phyloP scores from a whole-genome alignment of 108 stramenopile genomes.

The Cyclotella atomus region DNA sequence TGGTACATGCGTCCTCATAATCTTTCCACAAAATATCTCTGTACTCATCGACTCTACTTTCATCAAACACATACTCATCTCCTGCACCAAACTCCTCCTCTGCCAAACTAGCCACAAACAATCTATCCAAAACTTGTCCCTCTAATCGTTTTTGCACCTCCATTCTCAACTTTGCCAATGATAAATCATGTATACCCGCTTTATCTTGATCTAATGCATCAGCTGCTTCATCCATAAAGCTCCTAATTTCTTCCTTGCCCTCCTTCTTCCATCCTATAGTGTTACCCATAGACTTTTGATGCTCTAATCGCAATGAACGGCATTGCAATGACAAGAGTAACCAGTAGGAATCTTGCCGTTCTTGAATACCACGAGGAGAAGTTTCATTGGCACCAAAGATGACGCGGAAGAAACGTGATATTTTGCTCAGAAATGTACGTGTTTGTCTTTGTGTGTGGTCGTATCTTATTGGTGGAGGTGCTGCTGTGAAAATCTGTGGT shows the following conservation, averaged over 20 bases:
- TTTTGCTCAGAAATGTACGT: background rate
- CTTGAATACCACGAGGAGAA: constrained; percentile 64
- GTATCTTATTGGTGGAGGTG: background rate
- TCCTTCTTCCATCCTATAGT: constrained; percentile 7
- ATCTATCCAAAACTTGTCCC: constrained; percentile 59
- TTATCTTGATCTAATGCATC: constrained; percentile 46
- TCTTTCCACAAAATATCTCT: constrained; percentile 29
- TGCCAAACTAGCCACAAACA: constrained; percentile 54
- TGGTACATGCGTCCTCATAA: constrained; percentile 22
- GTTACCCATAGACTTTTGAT: background rate
- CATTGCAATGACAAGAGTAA: constrained; percentile 56
- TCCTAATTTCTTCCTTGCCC: constrained; percentile 30
- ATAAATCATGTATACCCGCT: constrained; percentile 54
- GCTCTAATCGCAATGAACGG: constrained; percentile 36
- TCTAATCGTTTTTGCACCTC: constrained; percentile 63
- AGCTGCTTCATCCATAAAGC: constrained; percentile 55
- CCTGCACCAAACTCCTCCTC: constrained; percentile 51
- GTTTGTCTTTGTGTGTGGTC: background rate
- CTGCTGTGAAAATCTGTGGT: too few species aligned
- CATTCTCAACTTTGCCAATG: constrained; percentile 58
- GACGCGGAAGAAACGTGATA: constrained; percentile 7
- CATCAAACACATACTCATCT: constrained; percentile 24
- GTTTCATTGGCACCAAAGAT: constrained; percentile 40
- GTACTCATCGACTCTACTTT: constrained; percentile 26
- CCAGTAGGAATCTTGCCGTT: constrained; percentile 69